Evolutionary conservation across 441 rosid species (phyloP).

Genomic region (Brassica hybrid): DNA sequence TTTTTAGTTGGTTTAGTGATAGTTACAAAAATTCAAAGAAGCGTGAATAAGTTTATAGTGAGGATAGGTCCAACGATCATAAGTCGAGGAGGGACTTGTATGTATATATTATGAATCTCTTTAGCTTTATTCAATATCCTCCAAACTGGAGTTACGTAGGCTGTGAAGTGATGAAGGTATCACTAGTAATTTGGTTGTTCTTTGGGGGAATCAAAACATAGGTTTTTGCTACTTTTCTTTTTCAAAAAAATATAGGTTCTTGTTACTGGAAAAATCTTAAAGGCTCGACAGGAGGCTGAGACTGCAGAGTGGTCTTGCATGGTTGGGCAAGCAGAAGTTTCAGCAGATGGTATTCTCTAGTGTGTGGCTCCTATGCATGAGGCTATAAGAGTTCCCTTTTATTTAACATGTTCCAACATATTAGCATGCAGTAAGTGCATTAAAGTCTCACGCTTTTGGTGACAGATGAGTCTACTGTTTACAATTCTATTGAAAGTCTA

Average conservation of each 20-base stretch:
- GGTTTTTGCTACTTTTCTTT: conserved; percentile 10
- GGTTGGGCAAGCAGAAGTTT: conserved; percentile 94
- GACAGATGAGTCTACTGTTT: conserved; percentile 26
- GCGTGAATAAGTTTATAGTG: conserved; percentile 55
- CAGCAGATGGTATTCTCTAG: conserved; percentile 62
- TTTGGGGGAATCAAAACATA: conserved; percentile 13
- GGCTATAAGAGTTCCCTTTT: conserved; percentile 70
- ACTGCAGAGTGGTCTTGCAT: conserved; percentile 81
- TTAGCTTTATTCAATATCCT: conserved; percentile 13
- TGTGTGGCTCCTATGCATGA: conserved; percentile 71
- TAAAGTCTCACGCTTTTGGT: conserved; percentile 53
- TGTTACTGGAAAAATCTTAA: conserved; percentile 76
- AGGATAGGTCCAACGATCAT: conserved; percentile 57
- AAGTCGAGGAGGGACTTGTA: conserved; percentile 58
- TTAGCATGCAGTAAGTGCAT: conserved; percentile 92
- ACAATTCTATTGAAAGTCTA: conserved; percentile 49
- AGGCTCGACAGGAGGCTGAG: conserved; percentile 57
- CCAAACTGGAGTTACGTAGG: conserved; percentile 76
- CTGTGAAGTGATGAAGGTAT: conserved; percentile 60
- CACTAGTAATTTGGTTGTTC: conserved; percentile 6
- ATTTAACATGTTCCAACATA: conserved; percentile 48
- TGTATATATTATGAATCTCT: conserved; percentile 38
- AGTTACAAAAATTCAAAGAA: neutral
- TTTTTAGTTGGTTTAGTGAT: neutral
- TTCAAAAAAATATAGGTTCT: conserved; percentile 60